Base-by-base conservation (phyloP, 2,329 filamentous ascomycete species). In the Passalora sequoiae region DNA sequence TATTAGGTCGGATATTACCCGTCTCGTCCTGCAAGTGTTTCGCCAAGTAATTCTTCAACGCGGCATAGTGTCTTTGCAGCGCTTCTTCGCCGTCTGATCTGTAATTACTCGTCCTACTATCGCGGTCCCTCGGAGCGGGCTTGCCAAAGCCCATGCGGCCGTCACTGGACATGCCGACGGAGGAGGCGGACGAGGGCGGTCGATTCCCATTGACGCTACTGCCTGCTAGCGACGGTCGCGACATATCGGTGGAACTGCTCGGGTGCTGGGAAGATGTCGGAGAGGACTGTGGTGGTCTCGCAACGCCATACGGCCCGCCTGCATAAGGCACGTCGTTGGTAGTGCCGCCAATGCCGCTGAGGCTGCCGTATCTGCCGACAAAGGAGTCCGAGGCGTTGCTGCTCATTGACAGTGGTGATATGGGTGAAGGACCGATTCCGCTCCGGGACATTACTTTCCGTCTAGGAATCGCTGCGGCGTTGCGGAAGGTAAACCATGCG, bases 121-220 rank as follows among this genome's bases (percentile, higher is more conserved):
- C 58, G 30, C 57, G 47, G 25, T 54, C 43, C n/a, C 31, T 21
- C 12, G 32, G 28, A 4, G 55, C 51, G 10, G 53, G 49, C 13
- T 33, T 43, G 19, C 44, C 49, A 32, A 58, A 50, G 16, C 59
- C 59, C 58, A 63, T 59, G 81, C 81, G 64, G 44, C 86, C 88
- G 62, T 84, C 83, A 66, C 88, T 96, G 39, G 87, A 94, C 51
- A 86, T 78, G 50, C 85, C 87, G 55, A 96, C 75, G 4, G 91
- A 97, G 53, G 84, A 87, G 19, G 92, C 91, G 42, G 91, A 89
- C 38, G 91, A 96, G 40, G 91, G 78, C 59, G 78, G 78, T 54
- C 68, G 69, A 46, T 67, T 67, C 39, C 49, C 51, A 30, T 51
- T 50, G 10, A 39, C 28, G 55, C 60, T 58, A 64, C 67, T 57